phyloP scores from a whole-genome alignment of 768 basidiomycete genomes.

The Pulveroboletus frians region DNA sequence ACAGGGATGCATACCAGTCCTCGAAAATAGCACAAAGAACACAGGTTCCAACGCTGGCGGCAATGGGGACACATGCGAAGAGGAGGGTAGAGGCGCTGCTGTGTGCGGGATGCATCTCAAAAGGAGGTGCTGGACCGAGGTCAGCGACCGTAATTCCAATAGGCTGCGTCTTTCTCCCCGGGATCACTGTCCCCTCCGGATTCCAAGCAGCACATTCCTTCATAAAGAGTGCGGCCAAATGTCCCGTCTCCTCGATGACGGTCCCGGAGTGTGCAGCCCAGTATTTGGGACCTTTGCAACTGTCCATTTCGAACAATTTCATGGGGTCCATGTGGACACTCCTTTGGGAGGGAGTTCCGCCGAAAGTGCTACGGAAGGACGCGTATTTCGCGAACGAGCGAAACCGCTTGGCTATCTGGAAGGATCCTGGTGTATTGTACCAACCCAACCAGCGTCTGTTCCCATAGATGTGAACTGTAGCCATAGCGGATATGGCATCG shows the following conservation, averaged over 20 bases:
- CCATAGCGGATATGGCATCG: neutral
- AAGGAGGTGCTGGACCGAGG: neutral
- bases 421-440: neutral
- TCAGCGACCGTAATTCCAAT: neutral
- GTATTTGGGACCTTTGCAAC: conserved; percentile 51
- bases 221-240: neutral
- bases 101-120: conserved; percentile 25
- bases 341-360: neutral
- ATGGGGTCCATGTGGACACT: conserved; percentile 16
- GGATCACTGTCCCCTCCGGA: neutral
- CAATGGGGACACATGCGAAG: conserved; percentile 19
- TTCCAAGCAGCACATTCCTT: neutral
- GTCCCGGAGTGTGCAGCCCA: conserved; percentile 61
- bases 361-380: neutral
- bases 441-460: neutral
- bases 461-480: neutral
- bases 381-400: neutral
- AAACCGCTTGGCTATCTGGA: neutral
- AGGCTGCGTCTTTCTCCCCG: neutral
- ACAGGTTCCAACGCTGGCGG: conserved; percentile 17
- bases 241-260: neutral
- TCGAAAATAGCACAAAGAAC: conserved; percentile 10
- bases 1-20: conserved; percentile 24
- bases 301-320: conserved; percentile 10
- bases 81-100: conserved; percentile 1